These are phyloP conservation scores for Botrytis cinerea DNA, from an alignment of 2,329 filamentous ascomycete genomes.

Conservation along the genomic window DNA sequence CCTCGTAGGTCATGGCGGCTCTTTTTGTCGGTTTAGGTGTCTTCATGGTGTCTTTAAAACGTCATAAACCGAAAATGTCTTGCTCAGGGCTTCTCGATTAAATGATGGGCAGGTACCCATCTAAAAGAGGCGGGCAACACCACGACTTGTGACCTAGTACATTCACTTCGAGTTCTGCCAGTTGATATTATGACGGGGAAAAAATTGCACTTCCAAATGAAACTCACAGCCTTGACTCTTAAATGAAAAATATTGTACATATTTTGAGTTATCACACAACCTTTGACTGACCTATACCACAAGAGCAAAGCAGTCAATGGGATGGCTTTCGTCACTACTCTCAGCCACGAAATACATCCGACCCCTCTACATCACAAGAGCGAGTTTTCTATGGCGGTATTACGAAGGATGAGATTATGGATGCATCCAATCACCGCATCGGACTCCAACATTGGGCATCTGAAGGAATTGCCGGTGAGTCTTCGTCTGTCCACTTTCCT, in stretches of 20 bases:
- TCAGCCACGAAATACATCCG: conserved; percentile 42
- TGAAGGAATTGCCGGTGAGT: conserved; percentile 48
- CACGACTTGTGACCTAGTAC: background rate
- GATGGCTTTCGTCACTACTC: conserved; percentile 54
- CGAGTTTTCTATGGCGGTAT: conserved; percentile 53
- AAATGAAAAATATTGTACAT: too few species aligned
- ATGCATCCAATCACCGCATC: conserved; percentile 48
- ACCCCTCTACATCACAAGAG: conserved; percentile 36
- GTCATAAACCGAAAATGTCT: background rate
- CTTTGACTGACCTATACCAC: background rate
- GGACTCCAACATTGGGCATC: conserved; percentile 52
- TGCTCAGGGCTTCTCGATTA: background rate
- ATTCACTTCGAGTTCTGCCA: background rate
- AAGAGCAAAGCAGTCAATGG: conserved; percentile 53
- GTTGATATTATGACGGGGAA: background rate
- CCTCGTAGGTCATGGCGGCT: conserved; percentile 42
- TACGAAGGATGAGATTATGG: conserved; percentile 49
- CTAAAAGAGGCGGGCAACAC: background rate
- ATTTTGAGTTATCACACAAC: background rate
- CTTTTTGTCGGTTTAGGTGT: background rate
- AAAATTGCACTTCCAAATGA: background rate
- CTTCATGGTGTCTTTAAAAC: too few species aligned
- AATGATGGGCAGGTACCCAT: background rate
- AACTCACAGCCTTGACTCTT: background rate
- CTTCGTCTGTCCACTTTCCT: background rate